Percentiles rank a stretch among this genome's conserved stretches.
Evolutionary conservation across 306 rosid species (phyloP).

Genomic region (Quercus suber): DNA sequence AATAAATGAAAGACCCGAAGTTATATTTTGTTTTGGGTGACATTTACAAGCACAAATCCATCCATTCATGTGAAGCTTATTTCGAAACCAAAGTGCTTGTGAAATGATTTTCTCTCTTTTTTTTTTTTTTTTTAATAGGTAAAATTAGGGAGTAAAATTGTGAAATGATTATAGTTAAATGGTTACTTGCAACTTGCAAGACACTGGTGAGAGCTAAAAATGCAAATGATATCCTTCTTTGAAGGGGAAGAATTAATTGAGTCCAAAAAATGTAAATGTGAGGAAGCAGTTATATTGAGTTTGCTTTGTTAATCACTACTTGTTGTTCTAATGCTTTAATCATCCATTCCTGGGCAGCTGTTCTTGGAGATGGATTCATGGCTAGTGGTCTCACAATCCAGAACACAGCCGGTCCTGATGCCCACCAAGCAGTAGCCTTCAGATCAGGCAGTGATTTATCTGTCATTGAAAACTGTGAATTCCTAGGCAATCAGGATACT

Average conservation of each 20-base stretch:
- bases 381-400: conserved; percentile 66
- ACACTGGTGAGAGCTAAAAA: neutral
- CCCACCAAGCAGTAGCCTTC: conserved; percentile 92
- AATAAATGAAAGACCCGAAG: no score
- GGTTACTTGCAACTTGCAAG: no score
- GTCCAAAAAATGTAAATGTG: neutral
- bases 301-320: neutral
- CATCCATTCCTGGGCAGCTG: conserved; percentile 37
- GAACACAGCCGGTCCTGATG: conserved; percentile 88
- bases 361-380: conserved; percentile 93
- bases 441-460: conserved; percentile 81
- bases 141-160: no score
- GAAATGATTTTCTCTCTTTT: no score
- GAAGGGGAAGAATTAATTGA: neutral
- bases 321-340: neutral
- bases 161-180: no score
- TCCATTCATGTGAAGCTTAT: no score
- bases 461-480: conserved; percentile 60
- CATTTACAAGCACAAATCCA: no score
- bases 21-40: no score
- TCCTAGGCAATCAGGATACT: conserved; percentile 86
- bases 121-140: no score
- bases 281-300: neutral
- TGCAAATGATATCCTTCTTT: neutral
- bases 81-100: no score